Conservation (phyloP, 345 rosid species). For the Eucalyptus polybractea region DNA sequence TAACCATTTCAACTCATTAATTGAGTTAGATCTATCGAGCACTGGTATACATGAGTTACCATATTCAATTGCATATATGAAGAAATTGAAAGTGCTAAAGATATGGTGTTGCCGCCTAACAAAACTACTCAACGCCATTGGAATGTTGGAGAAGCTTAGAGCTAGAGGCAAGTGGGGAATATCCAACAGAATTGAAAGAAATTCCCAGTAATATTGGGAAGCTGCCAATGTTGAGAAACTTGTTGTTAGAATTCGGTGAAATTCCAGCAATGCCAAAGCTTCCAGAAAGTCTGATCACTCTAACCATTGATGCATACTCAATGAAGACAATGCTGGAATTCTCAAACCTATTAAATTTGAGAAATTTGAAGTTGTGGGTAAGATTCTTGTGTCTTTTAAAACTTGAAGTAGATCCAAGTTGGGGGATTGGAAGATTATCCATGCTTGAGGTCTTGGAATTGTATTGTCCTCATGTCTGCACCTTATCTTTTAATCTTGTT, state of each 20-base stretch:
- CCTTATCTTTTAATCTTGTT: background rate
- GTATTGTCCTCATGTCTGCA: background rate
- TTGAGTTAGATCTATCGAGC: background rate
- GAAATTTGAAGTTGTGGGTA: background rate
- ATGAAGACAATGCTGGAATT: background rate
- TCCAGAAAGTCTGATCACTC: background rate
- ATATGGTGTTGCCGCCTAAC: rapidly evolving
- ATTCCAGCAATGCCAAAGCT: background rate
- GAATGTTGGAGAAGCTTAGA: background rate
- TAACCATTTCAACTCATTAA: too few species aligned
- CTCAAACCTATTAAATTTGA: background rate
- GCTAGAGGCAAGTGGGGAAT: background rate
- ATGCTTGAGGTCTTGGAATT: background rate
- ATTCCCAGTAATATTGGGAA: too few species aligned
- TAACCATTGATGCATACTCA: background rate
- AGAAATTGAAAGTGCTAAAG: background rate
- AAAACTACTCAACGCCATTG: background rate
- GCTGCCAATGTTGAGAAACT: too few species aligned
- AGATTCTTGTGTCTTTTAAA: background rate
- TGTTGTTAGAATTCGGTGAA: rapidly evolving
- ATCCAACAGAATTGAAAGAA: too few species aligned
- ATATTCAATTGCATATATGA: background rate
- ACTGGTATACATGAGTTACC: rapidly evolving
- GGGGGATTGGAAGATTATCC: background rate
- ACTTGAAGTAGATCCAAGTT: background rate